phyloP scores from a whole-genome alignment of 2,329 filamentous ascomycete species.

The Fusarium scirpi region DNA sequence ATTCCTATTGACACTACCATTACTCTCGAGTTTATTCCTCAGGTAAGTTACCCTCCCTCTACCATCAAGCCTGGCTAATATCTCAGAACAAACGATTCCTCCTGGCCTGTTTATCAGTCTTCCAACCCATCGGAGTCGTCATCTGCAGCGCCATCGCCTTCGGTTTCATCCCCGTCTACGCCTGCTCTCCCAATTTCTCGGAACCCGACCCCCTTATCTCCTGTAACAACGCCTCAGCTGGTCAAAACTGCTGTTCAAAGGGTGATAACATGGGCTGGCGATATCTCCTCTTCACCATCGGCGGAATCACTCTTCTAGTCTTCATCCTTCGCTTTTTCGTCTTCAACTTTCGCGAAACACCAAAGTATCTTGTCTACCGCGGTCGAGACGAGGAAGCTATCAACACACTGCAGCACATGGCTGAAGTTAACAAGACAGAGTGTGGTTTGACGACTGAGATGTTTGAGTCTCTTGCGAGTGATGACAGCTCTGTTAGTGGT shows the following conservation, averaged over 20 bases:
- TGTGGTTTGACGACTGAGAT: slow-evolving; percentile 54
- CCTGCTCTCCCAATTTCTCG: slow-evolving; percentile 64
- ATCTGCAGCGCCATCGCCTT: slow-evolving; percentile 64
- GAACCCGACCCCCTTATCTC: slow-evolving; percentile 56
- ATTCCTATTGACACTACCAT: slow-evolving; percentile 69
- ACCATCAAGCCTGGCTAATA: fast-evolving
- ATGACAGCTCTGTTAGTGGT: slow-evolving; percentile 41
- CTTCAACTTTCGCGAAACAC: slow-evolving; percentile 62
- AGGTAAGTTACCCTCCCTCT: slow-evolving; percentile 39
- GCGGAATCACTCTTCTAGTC: slow-evolving; percentile 57
- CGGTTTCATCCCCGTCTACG: slow-evolving; percentile 63
- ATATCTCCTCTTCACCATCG: slow-evolving; percentile 60
- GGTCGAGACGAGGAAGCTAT: slow-evolving; percentile 61
- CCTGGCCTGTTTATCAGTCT: slow-evolving; percentile 64
- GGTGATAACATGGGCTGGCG: slow-evolving; percentile 64
- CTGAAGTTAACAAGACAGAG: slow-evolving; percentile 53
- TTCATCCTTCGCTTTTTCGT: slow-evolving; percentile 59
- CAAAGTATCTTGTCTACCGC: slow-evolving; percentile 59
- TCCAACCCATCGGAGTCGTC: slow-evolving; percentile 67
- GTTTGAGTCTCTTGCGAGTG: slow-evolving; percentile 48
- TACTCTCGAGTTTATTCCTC: slow-evolving; percentile 66
- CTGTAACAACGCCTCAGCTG: slow-evolving; percentile 52
- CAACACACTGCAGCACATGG: slow-evolving; percentile 60
- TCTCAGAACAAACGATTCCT: slow-evolving; percentile 60
- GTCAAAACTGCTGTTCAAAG: slow-evolving; percentile 53